Base-by-base conservation (phyloP, 306 rosid species). In the Neltuma alba region DNA sequence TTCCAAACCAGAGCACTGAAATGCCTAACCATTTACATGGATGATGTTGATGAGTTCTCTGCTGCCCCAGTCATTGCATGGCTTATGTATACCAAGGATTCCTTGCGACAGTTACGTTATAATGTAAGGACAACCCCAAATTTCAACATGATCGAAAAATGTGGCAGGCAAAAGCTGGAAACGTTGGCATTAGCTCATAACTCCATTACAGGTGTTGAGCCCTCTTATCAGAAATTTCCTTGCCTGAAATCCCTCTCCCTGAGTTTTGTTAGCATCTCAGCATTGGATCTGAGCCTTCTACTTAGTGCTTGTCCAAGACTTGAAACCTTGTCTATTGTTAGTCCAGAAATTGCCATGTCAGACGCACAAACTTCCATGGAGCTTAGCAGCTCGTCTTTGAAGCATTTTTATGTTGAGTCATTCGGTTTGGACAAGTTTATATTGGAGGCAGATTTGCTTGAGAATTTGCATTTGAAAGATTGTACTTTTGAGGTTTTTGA, bases 11-110 rank as follows among this genome's bases (percentile, higher is more conserved):
- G 67, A n/a, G 92, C 86, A 7, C 72, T 94, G 54, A 88, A 84
- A 50, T 60, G 81, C 50, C 70, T 94, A 52, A 82, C 87, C 0
- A 89, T 91, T 68, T 79, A 79, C 28, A 86, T 89, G 97, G 94
- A 94, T 44, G 91, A 87, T 36, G 89, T 75, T 6, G 84, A 84
- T 37, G 89, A 81, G 70, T 94, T 94, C 77, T 80, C 85, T 5
- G 94, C 96, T 6, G 83, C 94, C 21, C 80, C 93, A 0, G 87
- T 91, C 78, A 83, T 91, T 70, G 91, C 96, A 42, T 94, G 98
- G 96, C 89, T 91, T 74, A 89, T 90, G 98, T 91, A 88, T 68
- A 91, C 94, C 1, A 81, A 89, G 76, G 92, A 89, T 67, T 86
- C 97, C 5, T 77, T 92, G 85, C 83, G 87, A 47, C 79, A 62